Evolutionary conservation across 768 basidiomycete species (phyloP).

Genomic region (Gloeostereum incarnatum): DNA sequence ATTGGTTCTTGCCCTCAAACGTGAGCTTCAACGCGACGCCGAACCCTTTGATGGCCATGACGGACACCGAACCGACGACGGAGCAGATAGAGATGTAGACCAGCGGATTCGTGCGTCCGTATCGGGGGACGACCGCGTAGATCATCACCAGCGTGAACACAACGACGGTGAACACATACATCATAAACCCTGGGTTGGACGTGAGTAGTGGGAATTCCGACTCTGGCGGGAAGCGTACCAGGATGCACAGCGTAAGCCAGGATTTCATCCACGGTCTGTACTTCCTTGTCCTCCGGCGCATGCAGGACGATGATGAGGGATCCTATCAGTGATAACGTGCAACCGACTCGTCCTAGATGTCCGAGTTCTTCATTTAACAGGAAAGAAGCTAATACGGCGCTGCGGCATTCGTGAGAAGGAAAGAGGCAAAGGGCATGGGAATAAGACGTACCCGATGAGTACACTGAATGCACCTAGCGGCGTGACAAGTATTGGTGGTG

Average conservation of each 20-base stretch:
- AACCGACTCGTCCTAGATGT: slow-evolving; percentile 83
- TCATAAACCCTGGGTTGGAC: slow-evolving; percentile 60
- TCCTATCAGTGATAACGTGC: slow-evolving; percentile 75
- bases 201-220: not conserved
- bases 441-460: slow-evolving; percentile 72
- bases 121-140: slow-evolving; percentile 70
- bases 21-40: slow-evolving; percentile 96
- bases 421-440: slow-evolving; percentile 3
- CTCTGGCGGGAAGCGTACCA: slow-evolving; percentile 36
- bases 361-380: slow-evolving; percentile 91
- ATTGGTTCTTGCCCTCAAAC: slow-evolving; percentile 88
- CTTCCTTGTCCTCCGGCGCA: slow-evolving; percentile 91
- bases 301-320: slow-evolving; percentile 93
- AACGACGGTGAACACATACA: slow-evolving; percentile 83
- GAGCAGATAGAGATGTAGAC: slow-evolving; percentile 98
- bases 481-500: slow-evolving; percentile 96
- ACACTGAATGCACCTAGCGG: slow-evolving; percentile 96
- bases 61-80: slow-evolving; percentile 88
- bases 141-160: slow-evolving; percentile 83
- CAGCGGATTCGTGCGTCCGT: slow-evolving; percentile 82
- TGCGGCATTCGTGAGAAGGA: slow-evolving; percentile 27
- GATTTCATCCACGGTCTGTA: slow-evolving; percentile 91
- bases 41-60: slow-evolving; percentile 99
- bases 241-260: slow-evolving; percentile 89
- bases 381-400: slow-evolving; percentile 90